Percentiles rank a stretch among this genome's conserved stretches.
These are phyloP conservation scores for Psilocybe cyanescens DNA, from an alignment of 768 basidiomycete species.

Conservation along the genomic window DNA sequence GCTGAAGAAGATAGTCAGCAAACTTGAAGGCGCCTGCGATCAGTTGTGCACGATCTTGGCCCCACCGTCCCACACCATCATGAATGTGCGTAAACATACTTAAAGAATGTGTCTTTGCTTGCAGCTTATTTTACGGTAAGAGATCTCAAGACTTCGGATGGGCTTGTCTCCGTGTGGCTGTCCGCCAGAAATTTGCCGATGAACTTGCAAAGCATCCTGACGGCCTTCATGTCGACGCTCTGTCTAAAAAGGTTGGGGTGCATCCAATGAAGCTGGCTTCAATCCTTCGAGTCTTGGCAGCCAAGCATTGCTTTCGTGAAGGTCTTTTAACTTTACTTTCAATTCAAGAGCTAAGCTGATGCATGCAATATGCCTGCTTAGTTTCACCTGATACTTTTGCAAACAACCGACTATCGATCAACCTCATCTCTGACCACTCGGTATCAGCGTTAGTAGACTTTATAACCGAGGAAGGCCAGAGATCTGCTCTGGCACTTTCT, in stretches of 20 bases:
- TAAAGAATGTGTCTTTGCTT: too few species aligned
- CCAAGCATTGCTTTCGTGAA: conserved; percentile 38
- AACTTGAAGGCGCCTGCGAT: conserved; percentile 38
- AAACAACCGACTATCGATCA: conserved; percentile 42
- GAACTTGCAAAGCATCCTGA: conserved; percentile 36
- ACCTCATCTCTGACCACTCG: conserved; percentile 33
- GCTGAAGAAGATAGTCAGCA: conserved; percentile 32
- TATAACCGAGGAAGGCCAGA: conserved; percentile 10
- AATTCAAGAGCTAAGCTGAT: too few species aligned
- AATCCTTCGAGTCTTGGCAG: conserved; percentile 41
- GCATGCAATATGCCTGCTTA: conserved; percentile 6
- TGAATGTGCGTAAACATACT: conserved; percentile 27
- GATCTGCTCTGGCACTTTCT: conserved; percentile 2
- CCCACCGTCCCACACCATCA: conserved; percentile 32
- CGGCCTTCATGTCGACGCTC: conserved; percentile 38
- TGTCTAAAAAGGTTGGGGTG: conserved; percentile 32
- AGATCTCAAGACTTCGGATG: conserved; percentile 31
- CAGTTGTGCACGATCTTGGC: conserved; percentile 34
- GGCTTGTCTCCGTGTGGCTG: conserved; percentile 35
- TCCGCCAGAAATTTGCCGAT: conserved; percentile 41
- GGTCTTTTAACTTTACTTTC: neutral
- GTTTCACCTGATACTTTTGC: conserved; percentile 40
- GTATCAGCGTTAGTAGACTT: conserved; percentile 25
- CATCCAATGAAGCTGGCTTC: conserved; percentile 40
- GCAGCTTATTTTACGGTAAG: neutral